Evolutionary conservation across 768 basidiomycete genomes (phyloP).

Genomic region (Krasilnikovozyma curviuscula): DNA sequence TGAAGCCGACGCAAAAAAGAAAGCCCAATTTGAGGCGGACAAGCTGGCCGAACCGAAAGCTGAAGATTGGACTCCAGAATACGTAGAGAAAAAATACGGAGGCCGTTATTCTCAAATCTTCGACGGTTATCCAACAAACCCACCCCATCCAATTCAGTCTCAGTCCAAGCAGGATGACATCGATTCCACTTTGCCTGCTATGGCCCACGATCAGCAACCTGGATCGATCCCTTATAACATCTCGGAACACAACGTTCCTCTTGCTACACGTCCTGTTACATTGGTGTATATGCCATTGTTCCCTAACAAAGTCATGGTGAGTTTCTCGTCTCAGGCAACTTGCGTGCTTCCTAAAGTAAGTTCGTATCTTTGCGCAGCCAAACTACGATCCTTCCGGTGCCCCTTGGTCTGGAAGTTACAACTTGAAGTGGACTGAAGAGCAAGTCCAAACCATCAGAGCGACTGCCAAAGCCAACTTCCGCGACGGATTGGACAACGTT

Average conservation of each 20-base stretch:
- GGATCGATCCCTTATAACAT: slow-evolving; percentile 1
- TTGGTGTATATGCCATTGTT: slow-evolving; percentile 3
- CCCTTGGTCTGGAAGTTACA: neutral
- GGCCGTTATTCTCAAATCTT: slow-evolving; percentile 12
- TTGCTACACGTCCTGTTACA: slow-evolving; percentile 5
- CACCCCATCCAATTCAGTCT: neutral
- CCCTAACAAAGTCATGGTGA: neutral
- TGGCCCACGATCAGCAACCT: neutral
- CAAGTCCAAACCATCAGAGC: slow-evolving; percentile 10
- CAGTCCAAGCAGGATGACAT: neutral
- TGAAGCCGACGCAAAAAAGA: too few species aligned
- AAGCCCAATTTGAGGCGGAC: too few species aligned
- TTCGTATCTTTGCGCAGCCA: neutral
- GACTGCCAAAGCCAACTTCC: slow-evolving; percentile 9
- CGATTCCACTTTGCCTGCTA: neutral
- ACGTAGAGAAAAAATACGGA: slow-evolving; percentile 6
- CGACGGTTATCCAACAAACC: slow-evolving; percentile 7
- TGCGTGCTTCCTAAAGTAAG: neutral
- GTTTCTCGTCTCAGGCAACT: neutral
- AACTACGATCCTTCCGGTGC: slow-evolving; percentile 6
- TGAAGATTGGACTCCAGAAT: slow-evolving; percentile 9
- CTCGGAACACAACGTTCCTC: slow-evolving; percentile 8
- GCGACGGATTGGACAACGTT: slow-evolving; percentile 10
- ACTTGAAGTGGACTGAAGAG: slow-evolving; percentile 12
- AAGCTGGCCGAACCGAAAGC: slow-evolving; percentile 5